Base-by-base conservation (phyloP, 352 stramenopile genomes). In the Pythium rhizo-oryzae region DNA sequence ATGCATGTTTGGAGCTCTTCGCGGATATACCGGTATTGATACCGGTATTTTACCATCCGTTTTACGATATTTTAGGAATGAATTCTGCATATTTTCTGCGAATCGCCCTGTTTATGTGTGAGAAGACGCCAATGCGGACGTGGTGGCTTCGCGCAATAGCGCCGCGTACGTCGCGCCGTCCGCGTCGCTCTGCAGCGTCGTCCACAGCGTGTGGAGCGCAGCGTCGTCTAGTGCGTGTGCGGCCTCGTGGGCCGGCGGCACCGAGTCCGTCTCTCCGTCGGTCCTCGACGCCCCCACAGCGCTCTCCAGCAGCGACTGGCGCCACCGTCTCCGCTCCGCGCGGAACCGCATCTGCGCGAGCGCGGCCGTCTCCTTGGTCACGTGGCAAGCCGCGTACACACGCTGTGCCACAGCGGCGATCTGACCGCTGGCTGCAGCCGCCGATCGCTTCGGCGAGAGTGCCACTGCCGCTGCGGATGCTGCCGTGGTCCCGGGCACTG, bases 301-400 rank as follows among this genome's bases (percentile, higher is more conserved):
- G 28, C 28, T 6, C 28, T 33, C 28, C 3, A 7, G n/a, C n/a
- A n/a, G 28, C 28, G 28, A 33, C 28, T 33, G 24, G 13, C 66
- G 39, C 35, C 62, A 66, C n/a, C 23, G 25, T 21, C 58, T 67
- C 25, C 69, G 69, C 50, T 75, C 69, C 18, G 1, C 21, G 2
- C 47, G 39, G 51, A 58, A 71, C 39, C 69, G 69, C 69, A 75
- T 71, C 41, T 69, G 62, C 6, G 69, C 69, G 8, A 75, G 54
- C 11, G 49, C n/a, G 11, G 62, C 62, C 8, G 50, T 69, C 35
- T 55, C 51, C 6, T 28, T 43, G 5, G 62, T 71, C 51, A 75
- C 62, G 16, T 59, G 54, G 33, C 69, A 75, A 0, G 57, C 57
- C 4, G 39, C 21, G 35, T 69, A 52, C 12, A 75, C 51, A 12